Evolutionary conservation across 2,329 filamentous ascomycete genomes (phyloP).

Genomic region (Arthroderma sp.): DNA sequence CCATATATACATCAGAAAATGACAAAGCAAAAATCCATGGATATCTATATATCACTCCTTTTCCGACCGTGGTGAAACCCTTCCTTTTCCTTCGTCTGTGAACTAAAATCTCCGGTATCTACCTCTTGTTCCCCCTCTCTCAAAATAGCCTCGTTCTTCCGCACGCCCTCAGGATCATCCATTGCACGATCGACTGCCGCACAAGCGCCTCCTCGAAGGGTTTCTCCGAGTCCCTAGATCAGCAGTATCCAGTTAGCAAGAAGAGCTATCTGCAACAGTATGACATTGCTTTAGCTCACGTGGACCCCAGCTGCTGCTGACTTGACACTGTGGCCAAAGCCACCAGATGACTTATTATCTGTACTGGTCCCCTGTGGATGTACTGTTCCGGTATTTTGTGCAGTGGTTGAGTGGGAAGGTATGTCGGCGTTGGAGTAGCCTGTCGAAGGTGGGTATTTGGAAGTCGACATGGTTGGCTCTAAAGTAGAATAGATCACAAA

Average conservation of each 20-base stretch:
- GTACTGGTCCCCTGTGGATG: too few species aligned
- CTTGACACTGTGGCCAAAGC: slow-evolving; percentile 16
- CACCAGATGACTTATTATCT: background rate
- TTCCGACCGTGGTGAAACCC: slow-evolving; percentile 4
- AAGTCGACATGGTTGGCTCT: too few species aligned
- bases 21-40: too few species aligned
- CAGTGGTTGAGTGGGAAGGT: too few species aligned
- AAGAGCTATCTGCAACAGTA: background rate
- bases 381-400: too few species aligned
- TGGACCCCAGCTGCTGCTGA: slow-evolving; percentile 22
- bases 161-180: slow-evolving; percentile 22
- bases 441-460: too few species aligned
- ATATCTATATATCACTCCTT: too few species aligned
- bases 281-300: slow-evolving; percentile 15
- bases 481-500: too few species aligned
- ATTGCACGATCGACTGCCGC: slow-evolving; percentile 28
- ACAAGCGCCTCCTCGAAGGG: slow-evolving; percentile 25
- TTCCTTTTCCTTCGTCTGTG: slow-evolving; percentile 11
- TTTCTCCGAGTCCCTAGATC: slow-evolving; percentile 28
- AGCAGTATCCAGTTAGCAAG: background rate
- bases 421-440: too few species aligned
- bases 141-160: slow-evolving; percentile 25
- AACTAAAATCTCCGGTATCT: slow-evolving; percentile 17
- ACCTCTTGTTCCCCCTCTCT: slow-evolving; percentile 24
- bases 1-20: too few species aligned